Base-by-base conservation (phyloP, 2,329 filamentous ascomycete genomes). In the Colletotrichum tropicicola region DNA sequence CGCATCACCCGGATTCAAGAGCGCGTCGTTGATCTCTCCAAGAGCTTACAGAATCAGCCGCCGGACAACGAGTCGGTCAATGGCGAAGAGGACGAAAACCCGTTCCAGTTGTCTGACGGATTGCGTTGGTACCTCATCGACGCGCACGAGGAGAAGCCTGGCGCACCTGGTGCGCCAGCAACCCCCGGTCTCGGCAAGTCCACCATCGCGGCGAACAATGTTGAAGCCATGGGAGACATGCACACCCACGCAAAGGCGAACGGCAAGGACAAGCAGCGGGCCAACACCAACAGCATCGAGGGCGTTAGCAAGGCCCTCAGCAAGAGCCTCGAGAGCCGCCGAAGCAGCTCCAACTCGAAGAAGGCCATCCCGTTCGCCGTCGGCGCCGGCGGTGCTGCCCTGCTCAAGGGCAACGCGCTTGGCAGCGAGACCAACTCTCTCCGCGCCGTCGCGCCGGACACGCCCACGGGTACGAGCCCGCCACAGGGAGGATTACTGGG, bases 41-140 rank as follows among this genome's bases (percentile, higher is more conserved):
- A 92, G 79, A 92, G 90, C 23, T 81, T 96, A 67, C 77, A 86
- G 67, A 69, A 70, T 35, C 66, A 70, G 47, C 73, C 70, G 68
- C 80, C 75, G 17, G 85, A 86, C 65, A 82, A 80, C 2, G 84
- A 85, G 62, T 85, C 84, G 1, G 71, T 82, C 32, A 83, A 82
- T 52, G 62, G 57, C 44, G 89, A 90, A 41, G 93, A 97, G 69
- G 94, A 97, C 68, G 96, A 98, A 69, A 99, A 99, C 73, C 96
- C 96, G 0, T 99, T 99, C 76, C 94, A 98, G 72, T 85, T 99
- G 12, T 97, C 94, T 0, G 96, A 99, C 72, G 96, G 96, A 3
- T 81, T 99, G 49, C 89, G 95, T 32, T 99, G 96, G 96, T 98
- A 98, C 78, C 86, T 99, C 6, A 90, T 99, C 35, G 95, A 99